Base-by-base conservation (phyloP, 208 protist genomes). In the Leishmania gerbilli region DNA sequence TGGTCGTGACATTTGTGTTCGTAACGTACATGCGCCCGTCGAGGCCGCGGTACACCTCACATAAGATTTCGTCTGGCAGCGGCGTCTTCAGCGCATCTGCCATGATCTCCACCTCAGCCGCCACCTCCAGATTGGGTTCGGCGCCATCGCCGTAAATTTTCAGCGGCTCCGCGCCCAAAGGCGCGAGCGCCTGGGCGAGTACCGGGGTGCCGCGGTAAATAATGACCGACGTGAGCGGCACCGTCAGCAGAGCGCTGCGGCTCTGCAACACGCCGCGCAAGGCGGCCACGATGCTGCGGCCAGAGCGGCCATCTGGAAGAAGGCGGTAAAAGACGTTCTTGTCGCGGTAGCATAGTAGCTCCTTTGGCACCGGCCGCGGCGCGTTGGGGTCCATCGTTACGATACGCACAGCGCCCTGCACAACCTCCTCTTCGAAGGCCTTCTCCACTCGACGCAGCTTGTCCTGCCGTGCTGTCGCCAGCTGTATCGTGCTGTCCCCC, bases 271-370 rank as follows among this genome's bases (percentile, higher is more conserved):
- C 87, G 78, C 90, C 92, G 27, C 93, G 92, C 56, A 97, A 83
- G 31, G 94, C 91, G 27, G 88, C 87, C 51, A 96, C 86, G 84
- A 95, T 92, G 82, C 93, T 97, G 13, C 88, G 88, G 27, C 92
- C 94, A 8, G 90, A 93, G 27, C 91, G 94, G 58, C 91, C 88
- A 86, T 97, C 94, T 0, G 94, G 92, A 34, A 97, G 84, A 2
- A 97, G 90, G 77, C 92, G 91, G 71, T 95, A 97, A 71, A 97
- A 96, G 45, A 97, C 89, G 79, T 97, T 97, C 58, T 88, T 78
- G 1, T 94, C 91, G 65, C 91, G 92, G 79, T 92, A 97, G 82
- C 94, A 97, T 68, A 95, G 90, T 40, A 93, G 58, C 81, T 91
- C 92, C 77, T 93, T 90, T 0, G 91, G 92, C 47, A 95, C 82